A percentile compares a stretch with the other conserved stretches of the same genome.
phyloP scores from a whole-genome alignment of 164 flowering plant species.

The Vitis amurensis region DNA sequence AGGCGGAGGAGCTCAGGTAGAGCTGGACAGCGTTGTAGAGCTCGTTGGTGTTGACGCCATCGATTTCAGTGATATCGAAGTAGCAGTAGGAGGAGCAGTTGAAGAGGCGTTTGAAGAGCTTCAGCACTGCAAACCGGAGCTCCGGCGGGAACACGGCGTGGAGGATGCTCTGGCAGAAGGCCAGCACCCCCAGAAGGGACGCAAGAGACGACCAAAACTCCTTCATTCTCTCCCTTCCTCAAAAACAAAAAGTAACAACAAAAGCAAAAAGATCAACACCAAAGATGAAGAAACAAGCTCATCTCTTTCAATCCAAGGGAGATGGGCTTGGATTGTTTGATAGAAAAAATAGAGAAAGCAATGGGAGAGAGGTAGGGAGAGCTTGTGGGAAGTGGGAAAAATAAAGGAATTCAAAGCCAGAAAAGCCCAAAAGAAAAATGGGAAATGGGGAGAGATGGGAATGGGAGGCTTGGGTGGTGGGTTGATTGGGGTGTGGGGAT shows the following conservation, averaged over 20 bases:
- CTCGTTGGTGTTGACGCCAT: slow-evolving; percentile 92
- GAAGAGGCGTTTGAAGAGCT: slow-evolving; percentile 50
- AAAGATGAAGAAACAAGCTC: too few relatives aligned
- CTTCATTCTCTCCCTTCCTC: slow-evolving; percentile 37
- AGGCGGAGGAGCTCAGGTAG: slow-evolving; percentile 60
- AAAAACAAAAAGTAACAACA: too few relatives aligned
- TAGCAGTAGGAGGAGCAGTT: slow-evolving; percentile 66
- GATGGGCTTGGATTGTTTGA: neutral
- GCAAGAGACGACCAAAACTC: slow-evolving; percentile 76
- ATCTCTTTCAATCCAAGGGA: neutral
- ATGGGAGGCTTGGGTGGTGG: too few relatives aligned
- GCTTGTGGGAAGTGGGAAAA: neutral
- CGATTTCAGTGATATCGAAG: slow-evolving; percentile 89
- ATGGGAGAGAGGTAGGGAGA: neutral
- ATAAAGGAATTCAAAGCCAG: too few relatives aligned
- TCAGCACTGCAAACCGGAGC: slow-evolving; percentile 53
- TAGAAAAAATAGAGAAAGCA: too few relatives aligned
- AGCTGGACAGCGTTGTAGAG: slow-evolving; percentile 86
- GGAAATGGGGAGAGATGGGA: too few relatives aligned
- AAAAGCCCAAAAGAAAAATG: too few relatives aligned
- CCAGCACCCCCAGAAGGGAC: slow-evolving; percentile 68
- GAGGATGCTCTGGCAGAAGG: slow-evolving; percentile 67
- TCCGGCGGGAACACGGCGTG: slow-evolving; percentile 73
- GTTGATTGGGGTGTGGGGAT: too few relatives aligned
- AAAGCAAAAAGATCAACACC: too few relatives aligned